Base-by-base conservation (phyloP, 2,329 filamentous ascomycete species). In the Aphanocladium album region DNA sequence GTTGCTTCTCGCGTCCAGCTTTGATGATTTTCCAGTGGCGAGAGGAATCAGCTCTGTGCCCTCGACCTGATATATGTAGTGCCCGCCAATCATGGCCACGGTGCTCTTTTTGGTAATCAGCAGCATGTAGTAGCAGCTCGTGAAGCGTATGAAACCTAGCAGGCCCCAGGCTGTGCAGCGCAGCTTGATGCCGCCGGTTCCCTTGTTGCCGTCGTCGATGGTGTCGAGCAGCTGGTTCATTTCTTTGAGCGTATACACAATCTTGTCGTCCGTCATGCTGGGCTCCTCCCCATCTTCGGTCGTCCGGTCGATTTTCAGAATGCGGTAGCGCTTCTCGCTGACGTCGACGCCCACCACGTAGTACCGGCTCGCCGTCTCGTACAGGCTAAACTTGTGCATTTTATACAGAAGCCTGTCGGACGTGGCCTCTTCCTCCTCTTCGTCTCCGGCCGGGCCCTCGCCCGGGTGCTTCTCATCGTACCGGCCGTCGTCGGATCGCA, bases 351-450 rank as follows among this genome's bases (percentile, higher is more conserved):
- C 95, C 19, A 98, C 91, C 65, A 99, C 89, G 73, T 97, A 99
- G 74, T 95, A 99, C 57, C 91, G 85, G 60, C 88, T 91, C 14
- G 91, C 90, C 3, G 95, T 99, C 77, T 99, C 95, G 74, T 99
- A 98, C 23, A 99, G 78, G n/a, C 90, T 95, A 74, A 96, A 98
- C 70, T 95, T 96, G 79, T 97, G 92, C 91, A 99, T 96, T 72
- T 83, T 84, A 73, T 83, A 81, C 49, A 80, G 73, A 19, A 78
- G 67, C 23, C 77, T 74, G 57, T 76, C 72, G 5, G 68, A 67
- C 1, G 67, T 66, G 16, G 68, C 70, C 17, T 72, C 71, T 19
- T 75, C 72, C 23, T 72, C 71, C 16, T 69, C 67, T 35, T 74
- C 71, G 39, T 65, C 63, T 3, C 66, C 63, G 9, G 60, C 23